Conservation (phyloP, 495 filamentous ascomycete species). For the Aspergillus taichungensis region DNA sequence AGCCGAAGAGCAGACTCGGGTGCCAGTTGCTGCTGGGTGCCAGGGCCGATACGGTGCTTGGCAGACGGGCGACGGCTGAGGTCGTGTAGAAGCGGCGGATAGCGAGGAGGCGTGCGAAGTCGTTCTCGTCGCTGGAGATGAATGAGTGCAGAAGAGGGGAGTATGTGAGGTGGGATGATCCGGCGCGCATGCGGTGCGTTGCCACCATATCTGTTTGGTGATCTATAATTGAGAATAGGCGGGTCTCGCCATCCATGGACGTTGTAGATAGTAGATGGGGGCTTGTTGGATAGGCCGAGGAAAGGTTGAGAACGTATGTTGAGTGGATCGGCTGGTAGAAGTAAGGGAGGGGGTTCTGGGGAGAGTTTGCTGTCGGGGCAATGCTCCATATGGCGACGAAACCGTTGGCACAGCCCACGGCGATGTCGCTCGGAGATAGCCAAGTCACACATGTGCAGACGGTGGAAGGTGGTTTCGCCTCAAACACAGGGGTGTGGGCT, state of each 20-base stretch:
- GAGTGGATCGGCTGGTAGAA: slow-evolving; percentile 49
- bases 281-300: slow-evolving; percentile 50
- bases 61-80: slow-evolving; percentile 26
- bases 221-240: slow-evolving; percentile 46
- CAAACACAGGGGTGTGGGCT: slow-evolving; percentile 44
- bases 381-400: slow-evolving; percentile 52
- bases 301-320: slow-evolving; percentile 51
- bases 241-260: slow-evolving; percentile 50
- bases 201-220: slow-evolving; percentile 38
- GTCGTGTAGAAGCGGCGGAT: slow-evolving; percentile 49
- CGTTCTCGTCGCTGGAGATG: slow-evolving; percentile 49
- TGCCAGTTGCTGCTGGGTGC: slow-evolving; percentile 42
- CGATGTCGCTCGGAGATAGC: slow-evolving; percentile 52
- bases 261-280: slow-evolving; percentile 47
- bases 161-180: slow-evolving; percentile 41
- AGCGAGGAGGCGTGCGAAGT: slow-evolving; percentile 43
- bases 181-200: slow-evolving; percentile 44
- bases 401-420: slow-evolving; percentile 56
- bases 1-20: slow-evolving; percentile 44
- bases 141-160: slow-evolving; percentile 47
- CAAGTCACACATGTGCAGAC: slow-evolving; percentile 54
- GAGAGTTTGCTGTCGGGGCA: slow-evolving; percentile 13
- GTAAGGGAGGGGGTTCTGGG: slow-evolving; percentile 32
- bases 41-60: slow-evolving; percentile 31
- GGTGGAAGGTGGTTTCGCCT: slow-evolving; percentile 37